These are phyloP conservation scores for Prunus salicina DNA, from an alignment of 306 rosid genomes.

Conservation along the genomic window DNA sequence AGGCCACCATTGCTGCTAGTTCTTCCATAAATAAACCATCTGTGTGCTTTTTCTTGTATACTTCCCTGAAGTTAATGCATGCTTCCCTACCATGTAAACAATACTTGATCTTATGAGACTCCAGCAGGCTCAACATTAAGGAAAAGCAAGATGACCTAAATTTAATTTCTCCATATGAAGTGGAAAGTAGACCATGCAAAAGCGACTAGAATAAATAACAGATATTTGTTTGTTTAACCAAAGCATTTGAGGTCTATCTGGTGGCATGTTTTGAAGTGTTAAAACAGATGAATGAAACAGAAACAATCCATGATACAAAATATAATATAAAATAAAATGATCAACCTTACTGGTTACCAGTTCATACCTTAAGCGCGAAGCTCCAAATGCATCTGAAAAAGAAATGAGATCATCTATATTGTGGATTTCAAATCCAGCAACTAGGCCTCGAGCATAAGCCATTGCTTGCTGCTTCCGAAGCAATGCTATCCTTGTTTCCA, in stretches of 20 bases:
- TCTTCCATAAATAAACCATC: slow-evolving; percentile 16
- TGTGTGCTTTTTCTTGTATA: slow-evolving; percentile 17
- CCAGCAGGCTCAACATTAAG: neutral
- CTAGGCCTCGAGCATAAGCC: slow-evolving; percentile 70
- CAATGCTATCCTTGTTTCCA: slow-evolving; percentile 48
- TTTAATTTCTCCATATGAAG: neutral
- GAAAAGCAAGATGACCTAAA: neutral
- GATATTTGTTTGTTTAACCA: neutral
- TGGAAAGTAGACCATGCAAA: neutral
- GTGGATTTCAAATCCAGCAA: slow-evolving; percentile 58
- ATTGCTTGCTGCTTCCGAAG: slow-evolving; percentile 67
- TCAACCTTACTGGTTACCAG: neutral
- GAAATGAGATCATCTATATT: slow-evolving; percentile 47
- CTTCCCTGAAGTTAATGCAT: slow-evolving; percentile 12
- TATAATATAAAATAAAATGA: neutral
- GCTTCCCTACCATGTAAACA: slow-evolving; percentile 18
- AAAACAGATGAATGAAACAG: neutral
- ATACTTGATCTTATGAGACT: neutral
- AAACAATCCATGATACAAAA: neutral
- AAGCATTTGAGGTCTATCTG: neutral
- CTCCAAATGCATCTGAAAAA: slow-evolving; percentile 71
- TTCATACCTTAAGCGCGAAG: slow-evolving; percentile 52
- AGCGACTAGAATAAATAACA: neutral
- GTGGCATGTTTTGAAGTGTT: neutral
- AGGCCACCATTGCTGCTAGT: slow-evolving; percentile 18